Evolutionary conservation across 129 eudicot species (phyloP), one percentile per base, ranked within the genome.

Genomic region (Dittrichia graveolens): DNA sequence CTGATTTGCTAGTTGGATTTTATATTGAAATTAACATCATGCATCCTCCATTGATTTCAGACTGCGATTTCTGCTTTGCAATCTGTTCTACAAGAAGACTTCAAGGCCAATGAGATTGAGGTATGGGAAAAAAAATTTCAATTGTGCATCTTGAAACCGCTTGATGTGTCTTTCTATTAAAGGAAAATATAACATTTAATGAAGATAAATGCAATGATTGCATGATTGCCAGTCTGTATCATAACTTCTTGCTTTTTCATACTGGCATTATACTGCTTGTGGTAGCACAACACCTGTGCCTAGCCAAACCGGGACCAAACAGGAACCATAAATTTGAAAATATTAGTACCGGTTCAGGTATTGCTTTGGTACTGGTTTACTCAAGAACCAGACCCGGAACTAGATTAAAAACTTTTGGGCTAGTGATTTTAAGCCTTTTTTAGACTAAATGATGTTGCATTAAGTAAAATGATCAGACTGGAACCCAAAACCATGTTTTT

Each of bases 41-140:
- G 55, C 76, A 35, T 54, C 8, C 56, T 48, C 70, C 4, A 12
- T 42, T 78, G 43, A 44, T 43, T 81, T 81, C 74, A 94, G 98
- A 90, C 98, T 83, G 93, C 98, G 44, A 90, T 94, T 56, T 90
- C 98, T 39, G 98, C 97, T 64, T 84, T 94, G 76, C 98, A 94
- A 79, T 90, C 96, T 66, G 97, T 94, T 69, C 82, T 94, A 6
- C 98, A 94, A 84, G 98, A 90, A 77, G 98, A 94, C 82, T 90
- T 90, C 81, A 94, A 94, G 88, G 98, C 98, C 64, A 94, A 75
- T 67, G 98, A 94, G 83, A 94, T 94, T 68, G 98, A 94, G 97
- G 98, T 94, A 88, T 55, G 18, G 67, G 31, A 73, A 42, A 43
- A 50, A 54, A 10, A 56, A 41, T 14, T 35, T 15, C 35, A 13